Base-by-base conservation (phyloP, 495 filamentous ascomycete genomes). In the Talaromyces wortmannii region DNA sequence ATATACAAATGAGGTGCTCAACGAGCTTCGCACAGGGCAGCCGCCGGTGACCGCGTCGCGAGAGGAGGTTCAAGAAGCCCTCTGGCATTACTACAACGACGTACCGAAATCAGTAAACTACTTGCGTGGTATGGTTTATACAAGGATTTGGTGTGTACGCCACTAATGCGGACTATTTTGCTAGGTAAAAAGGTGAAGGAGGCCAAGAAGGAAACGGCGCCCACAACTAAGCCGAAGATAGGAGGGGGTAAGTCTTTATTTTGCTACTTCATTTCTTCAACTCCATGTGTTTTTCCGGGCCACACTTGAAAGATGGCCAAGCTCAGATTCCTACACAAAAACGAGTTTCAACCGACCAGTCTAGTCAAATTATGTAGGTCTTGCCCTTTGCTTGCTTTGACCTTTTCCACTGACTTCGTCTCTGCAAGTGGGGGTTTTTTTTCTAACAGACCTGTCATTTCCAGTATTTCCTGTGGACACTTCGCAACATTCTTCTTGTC, bases 71-170 rank as follows among this genome's bases (percentile, higher is more conserved):
- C 80, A 95, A 65, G 95, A 97, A 51, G 80, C 91, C 0, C 67
- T 98, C 31, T 98, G 91, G 90, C 83, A 97, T 67, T 97, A 96
- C 67, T 98, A 92, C 68, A 97, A 89, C 64, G 92, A 98, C 65
- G 77, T 96, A 29, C 82, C 83, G 29, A 96, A 97, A 65, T 81
- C 89, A 0, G 85, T 91, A 16, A 75, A 81, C 55, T 96, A 92
- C 63, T 69, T 98, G 40, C 74, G 83, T 45, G 82, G 85, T 83
- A 84, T 72, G 61, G 62, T n/a, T 5, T 2, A n/a, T 31, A 7
- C 45, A 16, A 4, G 8, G 30, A 6, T 31, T 42, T 23, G 36
- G 36, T 5, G 31, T 10, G 18, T n/a, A 15, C 0, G 13, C 6
- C 11, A 3, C 17, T 33, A 10, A 44, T 32, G 17, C 31, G 47